Conservation (phyloP, 495 filamentous ascomycete genomes). For the Cercophora sp. region DNA sequence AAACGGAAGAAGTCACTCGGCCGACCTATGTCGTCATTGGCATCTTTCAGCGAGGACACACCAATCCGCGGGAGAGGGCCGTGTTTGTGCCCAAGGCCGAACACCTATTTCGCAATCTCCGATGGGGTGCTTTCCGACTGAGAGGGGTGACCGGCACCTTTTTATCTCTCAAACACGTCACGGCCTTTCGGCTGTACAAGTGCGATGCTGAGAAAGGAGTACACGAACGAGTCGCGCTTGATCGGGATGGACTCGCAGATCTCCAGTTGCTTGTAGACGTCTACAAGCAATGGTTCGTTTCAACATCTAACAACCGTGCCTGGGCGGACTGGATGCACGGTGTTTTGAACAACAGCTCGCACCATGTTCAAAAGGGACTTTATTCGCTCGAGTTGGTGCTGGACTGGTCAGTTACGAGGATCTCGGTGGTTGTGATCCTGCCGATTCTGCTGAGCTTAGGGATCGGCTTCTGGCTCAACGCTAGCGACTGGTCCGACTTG, state of each 20-base stretch:
- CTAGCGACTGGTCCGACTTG: slow-evolving; percentile 3
- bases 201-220: neutral
- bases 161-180: neutral
- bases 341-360: neutral
- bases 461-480: slow-evolving; percentile 8
- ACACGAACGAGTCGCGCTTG: neutral
- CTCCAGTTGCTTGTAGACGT: neutral
- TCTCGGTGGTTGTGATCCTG: neutral
- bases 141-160: no score
- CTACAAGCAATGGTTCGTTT: neutral
- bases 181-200: neutral
- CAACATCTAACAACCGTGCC: neutral
- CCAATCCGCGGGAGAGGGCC: no score
- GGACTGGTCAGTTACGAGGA: neutral
- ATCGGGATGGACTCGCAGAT: neutral
- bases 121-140: no score
- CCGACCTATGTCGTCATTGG: no score
- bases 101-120: no score
- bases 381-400: neutral
- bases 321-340: neutral
- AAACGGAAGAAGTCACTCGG: no score
- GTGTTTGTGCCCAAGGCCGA: no score
- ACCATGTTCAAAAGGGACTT: neutral
- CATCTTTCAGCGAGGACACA: no score
- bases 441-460: slow-evolving; percentile 6